Evolutionary conservation across 192 early-diverging fungal species (phyloP), one percentile per base, ranked within the genome.

Genomic region (Backusella mclennaniae): DNA sequence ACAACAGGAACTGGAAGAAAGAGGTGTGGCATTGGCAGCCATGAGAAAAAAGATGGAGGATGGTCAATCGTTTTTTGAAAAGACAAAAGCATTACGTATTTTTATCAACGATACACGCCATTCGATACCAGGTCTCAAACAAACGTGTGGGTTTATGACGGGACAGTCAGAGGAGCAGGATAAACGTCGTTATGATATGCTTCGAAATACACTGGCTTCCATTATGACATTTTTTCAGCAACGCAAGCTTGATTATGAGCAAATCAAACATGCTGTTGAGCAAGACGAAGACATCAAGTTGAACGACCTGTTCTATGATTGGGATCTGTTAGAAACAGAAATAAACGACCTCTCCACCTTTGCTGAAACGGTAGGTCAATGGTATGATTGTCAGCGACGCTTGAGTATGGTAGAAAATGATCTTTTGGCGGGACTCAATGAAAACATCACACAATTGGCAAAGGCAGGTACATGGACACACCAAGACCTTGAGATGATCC

Each of bases 121-220:
- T 6, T 63, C 79, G 0, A 72, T 80, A 9, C 71, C 74, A 6
- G 79, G 75, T 4, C 39, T 76, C 14, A 80, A 80, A 3, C 79
- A 80, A 15, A 68, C 69, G 1, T 76, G 67, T 38, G 79, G 79
- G 1, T 76, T 80, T 39, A 80, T 80, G 35, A 80, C 74, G 2
- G 79, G 79, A 0, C 67, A 76, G 42, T 76, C 74, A 1, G 70
- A 71, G 21, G 39, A 80, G 1, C 75, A 80, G 39, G 79, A 80
- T 59, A 44, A 73, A 23, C 70, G 76, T 8, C 12, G 71, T 1
- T 66, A 68, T 42, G 70, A 76, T 21, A 46, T 42, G 39, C 70
- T 80, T 26, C 35, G 12, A 11, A 49, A 38, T 49, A 26, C 69
- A 2, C 5, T 80, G 7, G 35, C 66, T 5, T 15, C 39, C 8